Conservation (phyloP, 257 asterid species). For the Misopates orontium region DNA sequence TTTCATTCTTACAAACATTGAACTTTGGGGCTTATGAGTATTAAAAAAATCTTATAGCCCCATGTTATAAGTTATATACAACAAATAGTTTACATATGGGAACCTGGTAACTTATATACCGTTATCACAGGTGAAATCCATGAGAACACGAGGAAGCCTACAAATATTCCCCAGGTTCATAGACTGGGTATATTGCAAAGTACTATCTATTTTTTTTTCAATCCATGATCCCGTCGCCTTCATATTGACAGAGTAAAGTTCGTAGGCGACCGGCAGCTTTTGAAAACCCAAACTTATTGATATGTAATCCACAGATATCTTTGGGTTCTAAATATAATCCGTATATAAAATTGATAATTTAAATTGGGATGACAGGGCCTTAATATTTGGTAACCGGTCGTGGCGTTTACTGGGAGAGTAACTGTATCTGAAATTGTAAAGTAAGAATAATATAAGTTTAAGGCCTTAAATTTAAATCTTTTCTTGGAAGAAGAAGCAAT, state of each 20-base stretch:
- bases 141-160: not conserved
- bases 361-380: conserved; percentile 24
- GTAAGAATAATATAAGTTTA: not conserved
- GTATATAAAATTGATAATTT: not conserved
- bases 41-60: too few relatives aligned
- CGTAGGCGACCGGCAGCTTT: not conserved
- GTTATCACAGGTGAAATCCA: not conserved
- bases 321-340: not conserved
- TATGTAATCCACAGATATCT: conserved; percentile 19
- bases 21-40: too few relatives aligned
- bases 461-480: not conserved
- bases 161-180: conserved; percentile 12
- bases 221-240: not conserved
- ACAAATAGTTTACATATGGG: too few relatives aligned
- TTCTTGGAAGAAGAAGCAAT: too few relatives aligned
- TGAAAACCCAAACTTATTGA: conserved; percentile 6
- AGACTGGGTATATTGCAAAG: not conserved
- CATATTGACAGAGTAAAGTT: not conserved
- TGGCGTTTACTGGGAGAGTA: conserved; percentile 20
- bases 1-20: too few relatives aligned
- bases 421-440: conserved; percentile 28
- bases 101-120: not conserved
- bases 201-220: not conserved
- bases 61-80: too few relatives aligned
- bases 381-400: conserved; percentile 19